phyloP scores from a whole-genome alignment of 2,329 filamentous ascomycete genomes.

The Cercospora canescens region DNA sequence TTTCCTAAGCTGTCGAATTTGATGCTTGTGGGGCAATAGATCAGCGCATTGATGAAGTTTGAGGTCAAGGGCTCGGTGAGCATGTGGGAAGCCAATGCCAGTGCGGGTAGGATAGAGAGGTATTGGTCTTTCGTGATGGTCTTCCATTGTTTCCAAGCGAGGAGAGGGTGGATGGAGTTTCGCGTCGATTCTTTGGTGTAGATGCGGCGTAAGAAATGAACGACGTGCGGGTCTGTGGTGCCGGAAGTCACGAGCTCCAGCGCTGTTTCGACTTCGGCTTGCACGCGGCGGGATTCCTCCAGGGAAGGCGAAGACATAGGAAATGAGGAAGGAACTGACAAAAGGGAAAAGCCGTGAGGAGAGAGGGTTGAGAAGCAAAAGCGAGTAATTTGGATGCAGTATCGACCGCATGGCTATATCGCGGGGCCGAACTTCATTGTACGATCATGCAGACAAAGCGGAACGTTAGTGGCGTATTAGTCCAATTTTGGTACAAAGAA shows the following conservation, averaged over 20 bases:
- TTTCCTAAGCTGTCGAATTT: neutral
- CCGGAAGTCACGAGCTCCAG: neutral
- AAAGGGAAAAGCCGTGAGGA: neutral
- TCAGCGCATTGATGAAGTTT: slow-evolving; percentile 5
- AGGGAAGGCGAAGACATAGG: neutral
- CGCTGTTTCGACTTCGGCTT: neutral
- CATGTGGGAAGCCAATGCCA: neutral
- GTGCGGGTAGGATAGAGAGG: neutral
- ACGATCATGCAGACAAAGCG: neutral
- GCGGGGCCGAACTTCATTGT: neutral
- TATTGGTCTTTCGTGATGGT: neutral
- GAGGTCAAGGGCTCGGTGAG: neutral
- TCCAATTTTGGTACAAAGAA: neutral
- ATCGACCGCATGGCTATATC: neutral
- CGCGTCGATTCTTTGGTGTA: neutral
- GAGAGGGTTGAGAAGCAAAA: neutral
- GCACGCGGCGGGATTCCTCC: neutral
- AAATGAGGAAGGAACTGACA: neutral
- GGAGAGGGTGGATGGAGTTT: neutral
- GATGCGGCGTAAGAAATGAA: neutral
- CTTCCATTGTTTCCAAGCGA: neutral
- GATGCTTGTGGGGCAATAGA: slow-evolving; percentile 3
- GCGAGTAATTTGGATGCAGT: neutral
- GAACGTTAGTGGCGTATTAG: neutral
- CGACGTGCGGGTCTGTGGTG: neutral